Evolutionary conservation across 2,329 filamentous ascomycete genomes (phyloP), one percentile per base, ranked within the genome.

Genomic region (Polychaeton citri): DNA sequence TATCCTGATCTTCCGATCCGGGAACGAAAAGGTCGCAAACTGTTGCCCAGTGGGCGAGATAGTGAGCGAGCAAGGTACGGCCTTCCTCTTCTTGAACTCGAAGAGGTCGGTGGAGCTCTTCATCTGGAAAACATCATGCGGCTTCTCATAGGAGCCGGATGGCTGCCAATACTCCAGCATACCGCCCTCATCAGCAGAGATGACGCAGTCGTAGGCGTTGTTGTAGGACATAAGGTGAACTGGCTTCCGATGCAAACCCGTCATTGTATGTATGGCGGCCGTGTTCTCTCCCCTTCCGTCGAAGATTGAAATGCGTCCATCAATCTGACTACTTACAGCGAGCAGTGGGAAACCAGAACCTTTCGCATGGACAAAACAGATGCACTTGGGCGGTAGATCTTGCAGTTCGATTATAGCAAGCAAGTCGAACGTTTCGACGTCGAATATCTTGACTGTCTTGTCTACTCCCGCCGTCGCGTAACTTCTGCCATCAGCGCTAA

Each of bases 131-230:
- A 98, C 86, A 35, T 76, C 85, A 47, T 86, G 79, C 0, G 90
- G 90, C 59, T 96, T 95, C 51, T 93, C 85, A 56, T 85, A 95
- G 26, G 67, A 76, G 2, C 74, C 77, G 43, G 72, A 74, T 0
- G 90, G 86, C 39, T 74, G 73, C 90, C 90, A 98, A 62, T 98
- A 98, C 59, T 98, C 90, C 7, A 98, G 57, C 88, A 96, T 96
- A 17, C 90, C 88, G 36, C 75, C 74, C 47, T 88, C 78, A 46
- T 98, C 92, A 0, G 79, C 79, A 2, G 90, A 96, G 5, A 96
- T 65, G 1, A 93, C 87, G 52, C 90, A 98, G 59, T 96, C 80
- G 53, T 79, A 94, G 4, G 71, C 64, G 54, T 85, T 77, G 58
- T 96, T 98, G 65, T 86, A 98, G 1, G 78, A 77, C 73, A 98